These are phyloP conservation scores for Trichoderma sp. DNA, from an alignment of 2,329 filamentous ascomycete genomes.

Conservation along the genomic window DNA sequence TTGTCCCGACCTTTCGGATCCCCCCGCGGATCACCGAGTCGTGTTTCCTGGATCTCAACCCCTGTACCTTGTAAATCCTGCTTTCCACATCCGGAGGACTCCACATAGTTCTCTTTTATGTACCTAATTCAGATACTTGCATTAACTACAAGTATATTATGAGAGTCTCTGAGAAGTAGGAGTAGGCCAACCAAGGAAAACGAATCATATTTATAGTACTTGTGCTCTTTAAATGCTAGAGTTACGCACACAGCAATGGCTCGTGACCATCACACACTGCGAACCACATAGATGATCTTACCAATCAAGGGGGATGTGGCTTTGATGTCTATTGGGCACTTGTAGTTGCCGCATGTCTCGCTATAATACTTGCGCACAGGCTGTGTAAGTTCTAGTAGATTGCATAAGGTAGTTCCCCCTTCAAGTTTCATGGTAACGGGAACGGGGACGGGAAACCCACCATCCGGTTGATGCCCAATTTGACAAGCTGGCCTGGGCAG, in stretches of 20 bases:
- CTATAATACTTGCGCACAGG: not conserved
- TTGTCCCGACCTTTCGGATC: not conserved
- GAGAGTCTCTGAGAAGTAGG: not conserved
- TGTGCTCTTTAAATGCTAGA: accelerated
- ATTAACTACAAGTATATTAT: not conserved
- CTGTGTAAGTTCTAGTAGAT: not conserved
- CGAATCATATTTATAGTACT: not conserved
- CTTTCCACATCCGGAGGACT: not conserved
- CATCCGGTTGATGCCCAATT: not conserved
- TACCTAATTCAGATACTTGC: not conserved
- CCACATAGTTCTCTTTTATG: not conserved
- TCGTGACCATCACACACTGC: not conserved
- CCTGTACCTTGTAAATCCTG: not conserved
- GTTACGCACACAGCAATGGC: not conserved
- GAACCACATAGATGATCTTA: not conserved
- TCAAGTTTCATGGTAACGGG: not conserved
- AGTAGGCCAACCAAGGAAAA: not conserved
- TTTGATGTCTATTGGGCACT: not conserved
- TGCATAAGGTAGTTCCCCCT: not conserved
- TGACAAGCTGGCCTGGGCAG: not conserved
- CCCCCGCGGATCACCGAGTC: not conserved
- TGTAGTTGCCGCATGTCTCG: not conserved
- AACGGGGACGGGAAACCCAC: not conserved
- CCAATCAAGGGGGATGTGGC: not conserved
- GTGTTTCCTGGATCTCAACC: not conserved